Evolutionary conservation across 2,329 filamentous ascomycete species (phyloP).

Genomic region (Claviceps pazoutovae): DNA sequence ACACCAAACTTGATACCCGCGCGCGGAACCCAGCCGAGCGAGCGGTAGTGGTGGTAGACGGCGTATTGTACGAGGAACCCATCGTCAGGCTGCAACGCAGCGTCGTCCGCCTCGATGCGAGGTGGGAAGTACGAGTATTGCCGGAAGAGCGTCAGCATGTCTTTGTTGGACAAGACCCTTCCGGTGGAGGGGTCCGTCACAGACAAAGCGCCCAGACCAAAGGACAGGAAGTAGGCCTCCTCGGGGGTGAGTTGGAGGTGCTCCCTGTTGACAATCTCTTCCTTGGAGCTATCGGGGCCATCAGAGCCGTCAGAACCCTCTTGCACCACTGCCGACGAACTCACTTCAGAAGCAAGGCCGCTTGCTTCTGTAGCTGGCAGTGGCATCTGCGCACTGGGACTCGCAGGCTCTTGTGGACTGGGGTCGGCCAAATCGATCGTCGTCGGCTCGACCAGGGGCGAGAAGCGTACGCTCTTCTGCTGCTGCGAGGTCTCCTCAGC

Average conservation of each 20-base stretch:
- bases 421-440: conserved; percentile 42
- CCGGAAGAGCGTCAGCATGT: conserved; percentile 55
- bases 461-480: conserved; percentile 57
- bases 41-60: conserved; percentile 92
- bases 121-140: conserved; percentile 57
- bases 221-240: conserved; percentile 82
- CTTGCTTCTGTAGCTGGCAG: background rate
- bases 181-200: conserved; percentile 39
- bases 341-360: background rate
- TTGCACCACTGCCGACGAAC: background rate
- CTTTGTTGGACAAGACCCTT: conserved; percentile 32
- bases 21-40: conserved; percentile 85
- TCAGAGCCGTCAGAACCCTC: background rate
- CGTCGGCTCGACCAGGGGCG: conserved; percentile 50
- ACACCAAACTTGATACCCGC: conserved; percentile 89
- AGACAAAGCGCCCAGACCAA: conserved; percentile 60
- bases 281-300: background rate
- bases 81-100: conserved; percentile 55
- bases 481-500: conserved; percentile 22
- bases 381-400: conserved; percentile 7
- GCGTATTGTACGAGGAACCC: conserved; percentile 76
- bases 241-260: conserved; percentile 85
- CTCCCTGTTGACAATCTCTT: conserved; percentile 42
- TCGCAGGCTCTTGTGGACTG: conserved; percentile 25
- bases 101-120: conserved; percentile 19